Base-by-base conservation (phyloP, 805 yeast genomes). In the Vanderwaltozyma yarrowii region DNA sequence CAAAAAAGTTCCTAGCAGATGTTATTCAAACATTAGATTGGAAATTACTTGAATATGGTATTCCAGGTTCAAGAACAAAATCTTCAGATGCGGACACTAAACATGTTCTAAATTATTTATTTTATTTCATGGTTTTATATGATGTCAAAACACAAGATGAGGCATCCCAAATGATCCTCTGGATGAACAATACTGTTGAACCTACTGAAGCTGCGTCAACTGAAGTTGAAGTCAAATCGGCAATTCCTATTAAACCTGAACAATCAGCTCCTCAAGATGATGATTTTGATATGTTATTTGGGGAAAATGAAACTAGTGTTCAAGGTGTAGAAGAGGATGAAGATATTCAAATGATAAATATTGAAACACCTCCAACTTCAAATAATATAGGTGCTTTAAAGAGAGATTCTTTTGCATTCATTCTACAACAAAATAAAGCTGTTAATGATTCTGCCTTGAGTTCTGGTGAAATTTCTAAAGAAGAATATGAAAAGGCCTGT, bases 231-330 rank as follows among this genome's bases (percentile, higher is more conserved):
- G 39, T 32, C 1, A 38, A 20, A 4, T 1, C 15, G 5, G 34
- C 30, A 11, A 19, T n/a, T 5, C 17, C 29, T 11, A 13, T 30
- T 10, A 47, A 42, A 23, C 33, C 44, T 4, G 52, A 52, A 27
- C 31, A 30, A 33, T 45, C 40, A 38, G 16, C 40, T 4, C n/a
- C 44, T 17, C 44, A 45, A 25, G 62, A 59, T 40, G 61, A 59
- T 39, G 64, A 59, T 43, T 52, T 59, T 34, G 61, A 56, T 39
- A 54, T 59, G 58, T 40, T 59, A 3, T 59, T 59, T 37, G 64
- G 64, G 13, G 64, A 59, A 36, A 52, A 47, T 33, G 62, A 58
- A 26, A 49, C 52, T 1, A 55, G 55, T 33, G 35, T 45, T 1
- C 54, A 54, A n/a, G 52, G 48, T 1, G 45, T 44, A n/a, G 58